These are phyloP conservation scores for Alternaria novae-zelandiae DNA, from an alignment of 2,329 filamentous ascomycete genomes.

Conservation along the genomic window DNA sequence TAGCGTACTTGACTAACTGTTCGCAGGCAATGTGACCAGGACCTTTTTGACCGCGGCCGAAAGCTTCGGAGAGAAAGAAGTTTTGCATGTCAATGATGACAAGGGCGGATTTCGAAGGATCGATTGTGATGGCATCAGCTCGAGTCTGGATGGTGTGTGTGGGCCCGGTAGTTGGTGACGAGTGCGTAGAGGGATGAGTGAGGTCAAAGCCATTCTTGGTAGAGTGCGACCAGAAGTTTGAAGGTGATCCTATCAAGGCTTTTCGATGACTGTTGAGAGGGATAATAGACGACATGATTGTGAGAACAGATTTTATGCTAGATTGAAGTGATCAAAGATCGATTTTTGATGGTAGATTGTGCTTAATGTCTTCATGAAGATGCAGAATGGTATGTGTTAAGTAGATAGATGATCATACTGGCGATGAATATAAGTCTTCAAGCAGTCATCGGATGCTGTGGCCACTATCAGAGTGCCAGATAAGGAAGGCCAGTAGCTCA, in stretches of 20 bases:
- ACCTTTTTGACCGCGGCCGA: conserved; percentile 24
- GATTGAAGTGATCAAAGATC: neutral
- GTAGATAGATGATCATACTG: neutral
- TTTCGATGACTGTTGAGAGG: conserved; percentile 24
- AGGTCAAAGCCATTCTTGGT: conserved; percentile 55
- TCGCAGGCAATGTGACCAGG: conserved; percentile 37
- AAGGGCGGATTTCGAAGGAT: conserved; percentile 46
- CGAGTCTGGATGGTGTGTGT: conserved; percentile 31
- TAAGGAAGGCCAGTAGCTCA: conserved; percentile 17
- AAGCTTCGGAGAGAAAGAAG: conserved; percentile 47
- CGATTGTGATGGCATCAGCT: conserved; percentile 39
- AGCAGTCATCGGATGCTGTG: neutral
- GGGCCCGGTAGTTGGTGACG: conserved; percentile 22
- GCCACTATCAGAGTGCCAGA: conserved; percentile 14
- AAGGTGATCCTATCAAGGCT: conserved; percentile 50
- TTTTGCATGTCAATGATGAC: conserved; percentile 55
- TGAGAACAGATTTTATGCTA: neutral
- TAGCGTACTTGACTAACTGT: conserved; percentile 41
- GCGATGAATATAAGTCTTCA: neutral
- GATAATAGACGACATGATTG: conserved; percentile 7
- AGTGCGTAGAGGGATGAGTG: conserved; percentile 48
- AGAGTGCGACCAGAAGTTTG: conserved; percentile 56
- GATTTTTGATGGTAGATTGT: neutral
- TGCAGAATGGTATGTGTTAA: neutral
- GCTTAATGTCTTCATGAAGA: neutral